Evolutionary conservation across 2,329 filamentous ascomycete genomes (phyloP), one percentile per base, ranked within the genome.

Genomic region (Stagonosporopsis tanaceti): DNA sequence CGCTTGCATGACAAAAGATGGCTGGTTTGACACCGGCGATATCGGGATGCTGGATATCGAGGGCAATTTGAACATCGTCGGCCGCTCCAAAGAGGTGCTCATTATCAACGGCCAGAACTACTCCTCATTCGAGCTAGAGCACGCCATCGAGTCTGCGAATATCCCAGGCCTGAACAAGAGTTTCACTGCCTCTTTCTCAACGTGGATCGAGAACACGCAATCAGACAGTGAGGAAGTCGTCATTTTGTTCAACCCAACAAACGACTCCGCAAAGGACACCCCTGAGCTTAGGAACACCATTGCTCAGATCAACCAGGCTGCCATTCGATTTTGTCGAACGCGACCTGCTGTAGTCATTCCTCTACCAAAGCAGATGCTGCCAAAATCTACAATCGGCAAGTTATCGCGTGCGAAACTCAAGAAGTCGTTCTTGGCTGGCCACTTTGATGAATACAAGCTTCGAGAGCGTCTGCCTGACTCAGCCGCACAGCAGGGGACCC

Each of bases 91-190:
- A 38, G 69, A 73, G 32, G 47, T 60, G 1, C 59, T 71, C n/a
- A 70, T 59, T 46, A 59, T 73, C 45, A 73, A 73, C 46, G 69
- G 69, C 9, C 57, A 70, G n/a, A 70, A 71, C n/a, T 62, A 56
- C 35, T 51, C 40, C 9, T 52, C 69, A 1, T 47, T 52, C 34
- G 69, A 71, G 8, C n/a, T 71, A 2, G 58, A 72, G 37, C 53
- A 59, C 6, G 55, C 64, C 2, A 60, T 71, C 6, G 67, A 69
- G 30, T 17, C 55, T 2, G 57, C 63, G 7, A 42, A 61, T 6
- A 64, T 68, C n/a, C 17, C 41, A 0, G 62, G 60, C 0, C 22
- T 64, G n/a, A 47, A 44, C 17, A 50, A 59, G 6, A 54, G 46
- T 20, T 61, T 56, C 24, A 55, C 51, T 4, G 51, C 51, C 22